Evolutionary conservation across 139 green algal genomes (phyloP), one percentile per base, ranked within the genome.

Genomic region (Chara braunii): DNA sequence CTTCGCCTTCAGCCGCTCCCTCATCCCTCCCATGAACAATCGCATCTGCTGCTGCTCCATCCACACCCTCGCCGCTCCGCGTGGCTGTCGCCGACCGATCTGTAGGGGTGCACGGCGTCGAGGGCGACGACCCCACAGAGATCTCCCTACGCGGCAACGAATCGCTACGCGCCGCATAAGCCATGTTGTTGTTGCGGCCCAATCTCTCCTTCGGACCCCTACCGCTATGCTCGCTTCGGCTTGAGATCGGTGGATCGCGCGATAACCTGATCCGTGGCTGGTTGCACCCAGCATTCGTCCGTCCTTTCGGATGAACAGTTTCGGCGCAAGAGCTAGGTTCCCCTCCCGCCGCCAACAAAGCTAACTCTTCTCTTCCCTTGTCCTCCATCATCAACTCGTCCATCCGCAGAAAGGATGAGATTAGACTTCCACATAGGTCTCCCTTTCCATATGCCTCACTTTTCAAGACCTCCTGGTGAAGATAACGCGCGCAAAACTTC

Each of bases 361-460:
- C 18, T 9, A 63, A 37, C 12, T 63, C 54, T 56, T 60, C 9
- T 53, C 34, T 8, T 59, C 54, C 54, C 7, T 63, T 37, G 8
- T 63, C 54, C 12, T 57, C 9, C 9, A 60, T 56, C 54, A 63
- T 63, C 7, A 50, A 8, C 12, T 63, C 54, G 54, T 63, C 54
- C 54, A 63, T 63, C 8, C 54, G 54, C 34, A 58, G 40, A 48
- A 18, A 45, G 50, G 48, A 23, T 18, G 50, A 59, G 50, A 59
- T 7, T 5, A 55, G 45, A 55, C 29, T 31, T 7, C 7, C 45
- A 28, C 6, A 6, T 31, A 55, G 8, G 6, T 7, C 35, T 31
- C 45, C 45, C 45, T 55, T 7, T 7, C 6, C 45, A 30, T 14
- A 55, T 5, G 33, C 45, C 8, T 55, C 45, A 8, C 29, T 14